Base-by-base conservation (phyloP, 768 basidiomycete species). In the Erythrobasidium yunnanense region DNA sequence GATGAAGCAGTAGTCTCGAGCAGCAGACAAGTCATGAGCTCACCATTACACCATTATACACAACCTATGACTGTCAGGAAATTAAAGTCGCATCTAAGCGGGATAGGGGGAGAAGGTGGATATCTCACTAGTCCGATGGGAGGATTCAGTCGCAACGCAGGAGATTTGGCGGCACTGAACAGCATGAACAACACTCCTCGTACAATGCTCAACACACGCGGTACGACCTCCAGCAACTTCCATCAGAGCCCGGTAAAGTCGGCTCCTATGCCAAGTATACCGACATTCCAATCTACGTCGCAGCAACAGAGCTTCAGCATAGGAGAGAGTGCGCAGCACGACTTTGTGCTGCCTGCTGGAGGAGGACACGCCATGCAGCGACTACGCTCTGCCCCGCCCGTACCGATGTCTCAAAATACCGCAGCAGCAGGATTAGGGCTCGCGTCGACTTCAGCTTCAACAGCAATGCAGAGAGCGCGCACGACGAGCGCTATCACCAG, bases 51-150 rank as follows among this genome's bases (percentile, higher is more conserved):
- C 57, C 30, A n/a, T 8, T 42, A 38, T 8, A 46, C 60, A 2
- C 60, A 63, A 22, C 60, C 60, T 8, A 63, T 29, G 18, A 63
- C 60, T 4, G 42, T 63, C 60, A 63, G 42, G 60, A 63, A 63
- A 23, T 49, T 63, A 13, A 63, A 63, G 23, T 50, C 60, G 18
- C 60, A 63, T 17, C 49, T 63, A 5, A 51, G 25, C 49, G 60
- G 60, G 8, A 38, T 63, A 13, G 60, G 60, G 32, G 49, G 45
- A 25, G 49, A 32, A 13, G 60, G 60, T 4, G 60, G 60, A 11
- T 63, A 63, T 32, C 32, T 63, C 4, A 63, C 60, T 27, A 49
- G 45, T 33, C 60, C 60, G 8, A 63, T 63, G 60, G 60, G 60
- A 2, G n/a, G 17, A 20, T 50, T 51, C 18, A 49, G n/a, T n/a